These are phyloP conservation scores for Perilla frutescens DNA, from an alignment of 257 asterid genomes.

Conservation along the genomic window DNA sequence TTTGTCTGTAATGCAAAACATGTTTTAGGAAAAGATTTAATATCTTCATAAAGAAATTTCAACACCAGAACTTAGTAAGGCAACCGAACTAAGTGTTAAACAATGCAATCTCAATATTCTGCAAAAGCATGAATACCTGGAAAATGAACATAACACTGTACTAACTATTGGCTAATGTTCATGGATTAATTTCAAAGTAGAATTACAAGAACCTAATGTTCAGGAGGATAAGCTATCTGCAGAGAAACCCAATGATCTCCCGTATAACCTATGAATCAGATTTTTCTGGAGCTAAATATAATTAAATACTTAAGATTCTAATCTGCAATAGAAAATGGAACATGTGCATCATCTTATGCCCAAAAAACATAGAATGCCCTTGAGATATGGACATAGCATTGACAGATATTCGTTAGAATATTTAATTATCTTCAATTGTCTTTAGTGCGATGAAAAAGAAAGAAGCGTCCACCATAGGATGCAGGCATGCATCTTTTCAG, in stretches of 20 bases:
- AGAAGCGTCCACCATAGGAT: neutral
- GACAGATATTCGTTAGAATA: neutral
- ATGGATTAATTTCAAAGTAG: conserved; percentile 4
- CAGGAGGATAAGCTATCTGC: no score
- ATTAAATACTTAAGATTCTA: neutral
- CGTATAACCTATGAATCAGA: neutral
- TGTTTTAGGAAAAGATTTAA: neutral
- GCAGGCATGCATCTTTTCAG: conserved; percentile 17
- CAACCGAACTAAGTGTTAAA: conserved; percentile 22
- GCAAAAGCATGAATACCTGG: neutral
- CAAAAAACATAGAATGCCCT: neutral
- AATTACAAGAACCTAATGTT: neutral
- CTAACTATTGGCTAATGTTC: neutral
- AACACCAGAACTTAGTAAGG: neutral
- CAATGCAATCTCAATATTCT: conserved; percentile 9
- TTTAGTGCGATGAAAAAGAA: neutral
- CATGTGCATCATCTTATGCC: conserved; percentile 5
- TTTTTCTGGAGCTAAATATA: neutral
- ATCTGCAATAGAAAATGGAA: neutral
- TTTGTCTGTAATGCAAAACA: neutral
- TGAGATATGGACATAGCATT: conserved; percentile 17
- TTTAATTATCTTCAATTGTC: neutral
- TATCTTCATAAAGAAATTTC: neutral
- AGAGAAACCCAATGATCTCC: neutral
- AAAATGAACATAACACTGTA: neutral